Evolutionary conservation across 192 early-diverging fungal species (phyloP).

Genomic region (Diversispora eburnea): DNA sequence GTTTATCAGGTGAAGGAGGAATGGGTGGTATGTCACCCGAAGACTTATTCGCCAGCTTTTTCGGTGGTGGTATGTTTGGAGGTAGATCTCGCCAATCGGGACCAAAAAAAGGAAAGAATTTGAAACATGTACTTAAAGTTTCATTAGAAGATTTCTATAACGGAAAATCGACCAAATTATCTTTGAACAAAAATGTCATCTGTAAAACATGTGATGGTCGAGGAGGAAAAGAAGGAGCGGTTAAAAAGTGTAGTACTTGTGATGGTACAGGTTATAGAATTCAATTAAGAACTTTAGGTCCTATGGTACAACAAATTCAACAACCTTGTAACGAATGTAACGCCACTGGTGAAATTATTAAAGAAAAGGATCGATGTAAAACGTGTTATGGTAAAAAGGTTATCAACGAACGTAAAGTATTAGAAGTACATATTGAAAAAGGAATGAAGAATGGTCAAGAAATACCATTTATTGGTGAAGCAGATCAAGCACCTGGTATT

Average conservation of each 20-base stretch:
- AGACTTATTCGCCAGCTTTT: slow-evolving; percentile 96
- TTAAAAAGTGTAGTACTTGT: slow-evolving; percentile 79
- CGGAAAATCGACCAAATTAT: slow-evolving; percentile 93
- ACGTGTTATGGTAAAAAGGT: slow-evolving; percentile 89
- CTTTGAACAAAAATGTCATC: slow-evolving; percentile 89
- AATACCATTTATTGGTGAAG: slow-evolving; percentile 93
- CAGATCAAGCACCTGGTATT: slow-evolving; percentile 90
- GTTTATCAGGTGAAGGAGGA: slow-evolving; percentile 73
- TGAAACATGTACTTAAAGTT: slow-evolving; percentile 83
- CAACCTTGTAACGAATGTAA: slow-evolving; percentile 89
- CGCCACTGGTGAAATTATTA: slow-evolving; percentile 89
- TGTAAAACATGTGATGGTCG: slow-evolving; percentile 90
- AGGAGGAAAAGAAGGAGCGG: slow-evolving; percentile 94
- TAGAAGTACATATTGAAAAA: slow-evolving; percentile 97
- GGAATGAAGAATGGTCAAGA: slow-evolving; percentile 97
- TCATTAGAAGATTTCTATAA: slow-evolving; percentile 82
- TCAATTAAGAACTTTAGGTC: slow-evolving; percentile 91
- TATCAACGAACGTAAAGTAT: slow-evolving; percentile 84
- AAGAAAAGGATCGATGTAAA: slow-evolving; percentile 87
- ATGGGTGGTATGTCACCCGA: slow-evolving; percentile 75
- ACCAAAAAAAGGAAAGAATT: slow-evolving; percentile 96
- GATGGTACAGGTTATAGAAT: slow-evolving; percentile 88
- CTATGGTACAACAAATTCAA: slow-evolving; percentile 99
- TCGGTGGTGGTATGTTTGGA: slow-evolving; percentile 83
- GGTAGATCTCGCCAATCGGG: slow-evolving; percentile 70